Percentiles rank a stretch among this genome's conserved stretches.
Conservation (phyloP, 352 stramenopile genomes). For the Phytophthora macrochlamydospora region DNA sequence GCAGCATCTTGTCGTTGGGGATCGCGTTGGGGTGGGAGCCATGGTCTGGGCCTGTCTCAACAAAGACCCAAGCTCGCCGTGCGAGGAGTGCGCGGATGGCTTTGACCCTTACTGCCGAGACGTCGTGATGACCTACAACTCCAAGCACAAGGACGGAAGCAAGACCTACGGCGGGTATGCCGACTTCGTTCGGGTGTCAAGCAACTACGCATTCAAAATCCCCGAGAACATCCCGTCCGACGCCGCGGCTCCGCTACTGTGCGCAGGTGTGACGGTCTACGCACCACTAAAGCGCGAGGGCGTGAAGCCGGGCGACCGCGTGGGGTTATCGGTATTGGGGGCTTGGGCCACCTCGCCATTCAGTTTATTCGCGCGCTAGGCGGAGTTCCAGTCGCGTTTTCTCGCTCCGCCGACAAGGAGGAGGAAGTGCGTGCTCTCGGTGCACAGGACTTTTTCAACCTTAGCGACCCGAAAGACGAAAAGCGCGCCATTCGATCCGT, state of each 20-base stretch:
- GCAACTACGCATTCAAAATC: slow-evolving; percentile 58
- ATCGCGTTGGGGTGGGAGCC: slow-evolving; percentile 80
- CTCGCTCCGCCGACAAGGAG: not conserved
- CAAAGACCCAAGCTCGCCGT: slow-evolving; percentile 53
- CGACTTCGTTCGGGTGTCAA: slow-evolving; percentile 63
- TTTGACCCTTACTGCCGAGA: slow-evolving; percentile 62
- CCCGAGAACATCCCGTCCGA: slow-evolving; percentile 12
- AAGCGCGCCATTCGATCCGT: slow-evolving; percentile 38
- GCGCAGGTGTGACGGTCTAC: slow-evolving; percentile 16
- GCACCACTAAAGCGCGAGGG: slow-evolving; percentile 13
- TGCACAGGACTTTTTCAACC: slow-evolving; percentile 61
- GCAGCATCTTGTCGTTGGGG: slow-evolving; percentile 44
- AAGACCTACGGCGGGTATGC: slow-evolving; percentile 58
- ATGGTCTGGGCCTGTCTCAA: slow-evolving; percentile 65
- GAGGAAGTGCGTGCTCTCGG: slow-evolving; percentile 52
- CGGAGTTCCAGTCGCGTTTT: slow-evolving; percentile 39
- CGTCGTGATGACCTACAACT: slow-evolving; percentile 54
- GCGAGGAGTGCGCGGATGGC: slow-evolving; percentile 53
- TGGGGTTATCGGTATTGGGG: slow-evolving; percentile 83
- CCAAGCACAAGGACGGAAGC: slow-evolving; percentile 41
- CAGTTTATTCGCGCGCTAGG: slow-evolving; percentile 78
- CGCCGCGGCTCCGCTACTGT: slow-evolving; percentile 13
- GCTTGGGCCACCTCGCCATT: slow-evolving; percentile 77
- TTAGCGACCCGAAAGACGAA: slow-evolving; percentile 35
- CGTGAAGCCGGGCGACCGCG: slow-evolving; percentile 31